Evolutionary conservation across 139 green algal species (phyloP).

Genomic region (Chlamydomonas sphaeroides): DNA sequence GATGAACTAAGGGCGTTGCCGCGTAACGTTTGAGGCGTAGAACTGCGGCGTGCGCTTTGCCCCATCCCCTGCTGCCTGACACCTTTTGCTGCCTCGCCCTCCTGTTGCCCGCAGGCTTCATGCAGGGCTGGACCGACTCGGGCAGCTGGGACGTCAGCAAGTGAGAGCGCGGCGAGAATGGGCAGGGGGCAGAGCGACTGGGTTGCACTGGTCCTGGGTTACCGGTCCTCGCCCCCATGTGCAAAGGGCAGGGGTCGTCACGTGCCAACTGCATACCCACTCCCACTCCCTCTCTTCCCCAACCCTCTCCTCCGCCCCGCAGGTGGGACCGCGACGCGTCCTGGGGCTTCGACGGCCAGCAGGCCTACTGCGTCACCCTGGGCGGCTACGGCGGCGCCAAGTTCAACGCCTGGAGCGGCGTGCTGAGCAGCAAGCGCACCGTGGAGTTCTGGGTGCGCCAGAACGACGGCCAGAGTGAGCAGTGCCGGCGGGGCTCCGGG

Average conservation of each 20-base stretch:
- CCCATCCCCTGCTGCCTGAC: no score
- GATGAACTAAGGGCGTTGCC: no score
- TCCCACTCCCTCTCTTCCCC: no score
- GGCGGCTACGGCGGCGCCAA: constrained; percentile 23
- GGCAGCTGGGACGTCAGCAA: constrained; percentile 21
- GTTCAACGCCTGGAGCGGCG: constrained; percentile 23
- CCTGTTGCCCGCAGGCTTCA: constrained; percentile 19
- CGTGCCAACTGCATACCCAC: no score
- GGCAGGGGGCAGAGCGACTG: no score
- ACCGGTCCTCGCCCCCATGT: not conserved
- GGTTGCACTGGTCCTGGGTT: no score
- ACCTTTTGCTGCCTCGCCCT: no score
- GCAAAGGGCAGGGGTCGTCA: no score
- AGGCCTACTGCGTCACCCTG: constrained; percentile 38
- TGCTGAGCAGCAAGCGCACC: constrained; percentile 19
- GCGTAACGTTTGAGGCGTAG: no score
- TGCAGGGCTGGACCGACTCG: constrained; percentile 32
- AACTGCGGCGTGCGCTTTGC: no score
- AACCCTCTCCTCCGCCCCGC: no score
- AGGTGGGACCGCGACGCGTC: constrained; percentile 15
- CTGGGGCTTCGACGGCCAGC: constrained; percentile 31
- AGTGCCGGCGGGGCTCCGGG: not conserved
- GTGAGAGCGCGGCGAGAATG: not conserved
- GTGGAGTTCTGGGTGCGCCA: constrained; percentile 11
- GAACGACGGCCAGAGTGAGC: constrained; percentile 23